Percentiles rank a stretch among this genome's conserved stretches.
phyloP scores from a whole-genome alignment of 2,329 filamentous ascomycete species.

The Colletotrichum zoysiae region DNA sequence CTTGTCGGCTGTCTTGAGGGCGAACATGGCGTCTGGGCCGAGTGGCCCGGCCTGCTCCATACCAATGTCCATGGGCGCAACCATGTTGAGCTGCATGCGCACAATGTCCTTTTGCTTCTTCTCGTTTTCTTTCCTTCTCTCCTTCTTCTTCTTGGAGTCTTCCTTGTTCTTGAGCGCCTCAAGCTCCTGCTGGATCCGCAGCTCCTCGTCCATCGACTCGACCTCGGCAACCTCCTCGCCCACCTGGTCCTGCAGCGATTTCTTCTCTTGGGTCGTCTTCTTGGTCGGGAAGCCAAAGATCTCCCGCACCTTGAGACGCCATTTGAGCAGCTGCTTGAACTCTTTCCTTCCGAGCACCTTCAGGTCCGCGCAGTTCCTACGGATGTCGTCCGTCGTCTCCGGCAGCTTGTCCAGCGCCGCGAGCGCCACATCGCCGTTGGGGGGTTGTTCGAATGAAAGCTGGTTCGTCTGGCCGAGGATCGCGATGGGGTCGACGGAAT shows the following conservation, averaged over 20 bases:
- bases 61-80: constrained; percentile 93
- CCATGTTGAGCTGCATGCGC: constrained; percentile 98
- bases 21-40: constrained; percentile 88
- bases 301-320: constrained; percentile 90
- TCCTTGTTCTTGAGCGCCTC: constrained; percentile 86
- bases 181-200: constrained; percentile 89
- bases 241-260: constrained; percentile 53
- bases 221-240: constrained; percentile 84
- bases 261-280: constrained; percentile 61
- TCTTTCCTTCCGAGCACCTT: constrained; percentile 94
- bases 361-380: constrained; percentile 82
- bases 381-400: constrained; percentile 87
- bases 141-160: constrained; percentile 80
- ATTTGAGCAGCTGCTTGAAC: constrained; percentile 89
- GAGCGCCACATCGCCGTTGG: constrained; percentile 86
- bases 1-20: constrained; percentile 84
- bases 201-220: constrained; percentile 93
- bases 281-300: constrained; percentile 89
- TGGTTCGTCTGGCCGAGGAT: constrained; percentile 90
- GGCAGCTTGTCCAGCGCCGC: constrained; percentile 87
- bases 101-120: constrained; percentile 93
- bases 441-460: constrained; percentile 83
- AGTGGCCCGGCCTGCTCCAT: constrained; percentile 85
- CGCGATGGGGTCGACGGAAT: constrained; percentile 91
- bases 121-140: constrained; percentile 90